Evolutionary conservation across 116 monocot species (phyloP), one percentile per base, ranked within the genome.

Genomic region (Cymodocea nodosa): DNA sequence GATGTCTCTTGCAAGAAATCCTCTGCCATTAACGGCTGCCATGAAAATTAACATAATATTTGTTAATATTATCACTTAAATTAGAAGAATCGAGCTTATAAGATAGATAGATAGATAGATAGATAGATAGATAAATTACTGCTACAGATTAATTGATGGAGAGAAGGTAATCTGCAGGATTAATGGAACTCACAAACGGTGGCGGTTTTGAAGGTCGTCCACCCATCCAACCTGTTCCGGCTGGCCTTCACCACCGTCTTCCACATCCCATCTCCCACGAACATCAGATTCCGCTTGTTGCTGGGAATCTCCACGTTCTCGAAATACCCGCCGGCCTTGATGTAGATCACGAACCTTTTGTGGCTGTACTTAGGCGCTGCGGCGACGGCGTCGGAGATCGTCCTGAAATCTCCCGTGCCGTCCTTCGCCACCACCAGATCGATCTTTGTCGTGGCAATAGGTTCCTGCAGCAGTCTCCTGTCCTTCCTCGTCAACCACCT

Each of bases 181-280:
- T 3, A 25, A 14, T 35, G 51, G 4, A 9, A 71, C 87, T 81
- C 23, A 91, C 90, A 82, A 36, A 91, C 81, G 19, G 90, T 91
- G 20, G 90, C 90, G 2, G 90, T 87, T 7, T 84, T 53, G 64
- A 82, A 91, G 60, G 90, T 91, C 16, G 90, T 86, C 79, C 74
- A 91, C 5, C 90, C 90, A 63, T 91, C 90, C 24, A 84, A 82
- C 11, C 82, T 84, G 18, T 82, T 91, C 57, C 86, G 69, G 64
- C 75, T 82, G 24, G 81, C 87, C 82, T 87, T 87, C 34, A 91
- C 75, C 64, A 87, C 82, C 56, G 90, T 91, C 82, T 86, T 78
- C 54, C 84, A 79, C 58, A 86, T 84, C n/a, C 90, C 90, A 62
- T 90, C 90, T 0, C 90, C 90, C 54, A 86, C 36, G 63, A 90